A percentile compares a stretch with the other conserved stretches of the same genome.
Conservation (phyloP, 2,329 filamentous ascomycete species). For the Penicillium sp. region DNA sequence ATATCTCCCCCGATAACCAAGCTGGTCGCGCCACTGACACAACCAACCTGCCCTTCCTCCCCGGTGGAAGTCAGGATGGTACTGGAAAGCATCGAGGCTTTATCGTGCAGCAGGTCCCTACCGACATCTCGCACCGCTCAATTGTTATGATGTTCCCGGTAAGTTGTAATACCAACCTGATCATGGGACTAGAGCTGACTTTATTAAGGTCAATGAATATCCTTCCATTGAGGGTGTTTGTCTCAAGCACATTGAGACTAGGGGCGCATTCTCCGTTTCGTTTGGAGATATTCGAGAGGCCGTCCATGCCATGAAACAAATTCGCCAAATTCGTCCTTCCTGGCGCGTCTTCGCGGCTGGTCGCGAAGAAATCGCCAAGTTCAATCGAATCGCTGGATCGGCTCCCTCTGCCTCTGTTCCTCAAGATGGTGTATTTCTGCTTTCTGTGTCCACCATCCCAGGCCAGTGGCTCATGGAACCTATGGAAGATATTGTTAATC, state of each 20-base stretch:
- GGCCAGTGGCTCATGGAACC: background rate
- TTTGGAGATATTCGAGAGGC: constrained; percentile 2
- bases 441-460: background rate
- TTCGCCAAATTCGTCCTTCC: background rate
- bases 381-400: background rate
- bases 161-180: background rate
- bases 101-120: background rate
- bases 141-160: background rate
- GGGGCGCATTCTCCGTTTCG: background rate
- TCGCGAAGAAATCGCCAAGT: background rate
- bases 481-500: background rate
- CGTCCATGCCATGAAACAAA: background rate
- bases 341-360: background rate
- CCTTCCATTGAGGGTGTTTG: background rate
- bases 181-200: background rate
- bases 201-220: background rate
- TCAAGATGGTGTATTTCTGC: background rate
- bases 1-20: background rate
- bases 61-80: background rate
- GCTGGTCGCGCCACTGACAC: background rate
- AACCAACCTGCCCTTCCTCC: too few species aligned
- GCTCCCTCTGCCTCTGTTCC: background rate
- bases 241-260: background rate
- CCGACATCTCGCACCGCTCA: background rate
- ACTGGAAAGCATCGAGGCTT: background rate